phyloP scores from a whole-genome alignment of 2,329 filamentous ascomycete species.

The Apiospora koreana region DNA sequence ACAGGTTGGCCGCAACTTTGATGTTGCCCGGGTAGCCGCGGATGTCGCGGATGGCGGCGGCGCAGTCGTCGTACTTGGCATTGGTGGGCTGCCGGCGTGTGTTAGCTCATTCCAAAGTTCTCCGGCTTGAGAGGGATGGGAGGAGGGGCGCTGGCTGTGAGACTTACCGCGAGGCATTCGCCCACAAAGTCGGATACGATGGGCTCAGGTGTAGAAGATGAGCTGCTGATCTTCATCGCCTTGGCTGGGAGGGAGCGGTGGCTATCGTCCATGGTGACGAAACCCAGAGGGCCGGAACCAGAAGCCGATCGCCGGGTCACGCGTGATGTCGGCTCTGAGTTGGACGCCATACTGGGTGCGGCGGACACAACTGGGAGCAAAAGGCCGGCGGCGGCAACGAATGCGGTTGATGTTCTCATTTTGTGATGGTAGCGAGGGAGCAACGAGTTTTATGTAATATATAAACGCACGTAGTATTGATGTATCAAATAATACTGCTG shows the following conservation, averaged over 20 bases:
- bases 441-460: background rate
- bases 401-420: background rate
- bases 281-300: background rate
- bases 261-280: background rate
- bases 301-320: background rate
- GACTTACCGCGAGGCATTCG: background rate
- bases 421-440: background rate
- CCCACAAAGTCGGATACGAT: background rate
- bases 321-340: background rate
- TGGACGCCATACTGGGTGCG: background rate
- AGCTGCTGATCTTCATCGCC: background rate
- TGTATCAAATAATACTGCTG: no score
- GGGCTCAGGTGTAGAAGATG: background rate
- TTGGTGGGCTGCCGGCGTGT: background rate
- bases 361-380: background rate
- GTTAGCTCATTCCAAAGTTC: background rate
- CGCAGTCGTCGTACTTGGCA: background rate
- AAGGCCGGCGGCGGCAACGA: background rate
- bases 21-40: background rate
- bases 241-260: background rate
- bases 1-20: background rate
- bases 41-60: background rate
- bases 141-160: no score
- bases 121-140: background rate
- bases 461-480: no score